A percentile compares a stretch with the other conserved stretches of the same genome.
Evolutionary conservation across 805 yeast species (phyloP).

Genomic region (Cephaloascus albidus): DNA sequence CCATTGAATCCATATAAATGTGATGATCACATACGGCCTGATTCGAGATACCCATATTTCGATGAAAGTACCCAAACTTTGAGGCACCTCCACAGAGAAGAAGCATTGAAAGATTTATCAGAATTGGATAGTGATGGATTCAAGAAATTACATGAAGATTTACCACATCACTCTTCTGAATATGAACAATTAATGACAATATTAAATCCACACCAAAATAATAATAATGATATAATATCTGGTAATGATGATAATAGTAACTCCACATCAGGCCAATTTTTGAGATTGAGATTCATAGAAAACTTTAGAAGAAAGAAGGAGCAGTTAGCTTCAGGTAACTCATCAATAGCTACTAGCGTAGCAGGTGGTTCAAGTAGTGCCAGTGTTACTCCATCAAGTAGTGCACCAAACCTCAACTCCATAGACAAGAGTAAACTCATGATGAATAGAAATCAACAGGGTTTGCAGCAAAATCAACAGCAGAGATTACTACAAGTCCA

Average conservation of each 20-base stretch:
- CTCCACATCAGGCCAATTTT: slow-evolving; percentile 55
- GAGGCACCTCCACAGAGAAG: slow-evolving; percentile 27
- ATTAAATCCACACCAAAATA: slow-evolving; percentile 19
- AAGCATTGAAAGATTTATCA: slow-evolving; percentile 23
- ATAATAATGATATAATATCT: slow-evolving; percentile 22
- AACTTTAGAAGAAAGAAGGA: slow-evolving; percentile 68
- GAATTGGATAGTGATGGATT: slow-evolving; percentile 20
- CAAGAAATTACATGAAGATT: slow-evolving; percentile 53
- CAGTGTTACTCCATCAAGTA: slow-evolving; percentile 1
- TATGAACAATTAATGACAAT: slow-evolving; percentile 82
- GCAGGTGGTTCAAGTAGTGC: slow-evolving; percentile 12
- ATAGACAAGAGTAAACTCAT: slow-evolving; percentile 5
- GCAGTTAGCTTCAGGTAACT: neutral
- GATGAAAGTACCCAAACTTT: slow-evolving; percentile 16
- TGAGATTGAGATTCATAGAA: slow-evolving; percentile 82
- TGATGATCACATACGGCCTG: slow-evolving; percentile 40
- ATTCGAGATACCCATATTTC: slow-evolving; percentile 26
- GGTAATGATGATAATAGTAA: slow-evolving; percentile 24
- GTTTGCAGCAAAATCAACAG: slow-evolving; percentile 6
- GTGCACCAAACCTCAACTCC: slow-evolving; percentile 2
- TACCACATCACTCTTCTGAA: slow-evolving; percentile 66
- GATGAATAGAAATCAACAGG: slow-evolving; percentile 7
- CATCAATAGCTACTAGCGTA: neutral
- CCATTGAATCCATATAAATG: slow-evolving; percentile 59
- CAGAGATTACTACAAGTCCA: slow-evolving; percentile 4